Base-by-base conservation (phyloP, 495 filamentous ascomycete genomes). In the Parachaetomium inaequale region DNA sequence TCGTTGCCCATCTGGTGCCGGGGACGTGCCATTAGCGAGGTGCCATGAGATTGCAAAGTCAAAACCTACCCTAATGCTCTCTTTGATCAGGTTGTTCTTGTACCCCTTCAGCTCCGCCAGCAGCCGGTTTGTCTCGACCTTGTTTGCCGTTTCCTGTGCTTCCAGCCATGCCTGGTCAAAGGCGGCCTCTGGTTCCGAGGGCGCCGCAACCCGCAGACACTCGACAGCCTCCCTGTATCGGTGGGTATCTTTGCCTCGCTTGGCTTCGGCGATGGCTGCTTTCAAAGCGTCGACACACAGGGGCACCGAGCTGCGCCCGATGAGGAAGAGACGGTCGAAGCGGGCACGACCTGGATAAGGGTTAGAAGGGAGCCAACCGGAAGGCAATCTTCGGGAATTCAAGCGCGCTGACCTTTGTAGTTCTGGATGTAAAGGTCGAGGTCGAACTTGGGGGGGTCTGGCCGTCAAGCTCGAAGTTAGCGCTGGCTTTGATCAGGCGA, bases 61-160 rank as follows among this genome's bases (percentile, higher is more conserved):
- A 32, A 21, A 54, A 65, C 86, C 58, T 81, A 95, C 92, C 68
- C 95, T 78, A 63, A 98, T 96, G 75, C 93, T 97, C 75, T 98
- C 94, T 72, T 97, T 97, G 64, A 98, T 91, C 38, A 98, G 74
- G 64, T 98, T 98, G 68, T 98, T 96, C 74, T 96, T 98, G 76
- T 98, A 98, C 7, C 88, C 89, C 71, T 90, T 90, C 31, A 98
- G 76, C 69, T 98, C 92, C 7, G 82, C 77, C 64, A 96, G 89
- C 60, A 97, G 76, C 50, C 88, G 84, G 42, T 89, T 83, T 2
- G 84, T 86, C 68, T 92, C 87, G 2, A 74, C 73, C 59, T 84
- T 83, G 62, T 91, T 87, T n/a, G 79, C 72, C 38, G 82, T 84
- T 25, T 82, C 82, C 52, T 79, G 86, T 45, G 75, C 74, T 1